Base-by-base conservation (phyloP, 495 filamentous ascomycete species). In the Aspergillus affinis region DNA sequence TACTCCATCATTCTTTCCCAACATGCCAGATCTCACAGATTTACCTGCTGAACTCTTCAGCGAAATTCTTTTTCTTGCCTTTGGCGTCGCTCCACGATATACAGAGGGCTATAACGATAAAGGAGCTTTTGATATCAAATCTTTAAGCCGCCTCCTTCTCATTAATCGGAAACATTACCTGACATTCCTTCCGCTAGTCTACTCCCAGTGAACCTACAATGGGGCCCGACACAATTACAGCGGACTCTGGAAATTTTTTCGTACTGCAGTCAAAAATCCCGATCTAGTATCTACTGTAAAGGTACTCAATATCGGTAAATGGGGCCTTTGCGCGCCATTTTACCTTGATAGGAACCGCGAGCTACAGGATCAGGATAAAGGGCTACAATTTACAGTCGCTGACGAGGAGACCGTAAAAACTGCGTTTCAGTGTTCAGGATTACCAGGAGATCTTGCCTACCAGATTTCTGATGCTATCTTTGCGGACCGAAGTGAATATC, bases 141-240 rank as follows among this genome's bases (percentile, higher is more conserved):
- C 17, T 2, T 51, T 54, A 12, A 48, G 51, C 32, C 41, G 51
- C 20, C 58, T 60, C 13, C 23, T 60, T 5, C 58, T 49, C 27
- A 51, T 60, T 1, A 60, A 46, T 45, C 30, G 58, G 23, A 54
- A 54, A 49, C 36, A 20, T 5, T 27, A 41, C 20, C 51, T 49
- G 3, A 41, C 1, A 0, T 32, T 60, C 7, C 0, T 48, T 0
- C 50, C 58, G 13, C 21, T 36, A 19, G 0, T 60, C 1, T 60
- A 60, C 51, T 54, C 51, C 41, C 23, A 27, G 29, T 60, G 51
- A 51, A 60, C 51, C 23, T 60, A 49, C 15, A 54, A 49, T 29
- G 58, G 58, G 20, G 44, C 50, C 4, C 20, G 23, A 36, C 58
- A 60, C n/a, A 48, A 20, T 7, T 60, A 54, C 15, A 26, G 15